phyloP scores from a whole-genome alignment of 371 early-diverging fungal species.

The Mortierella sp. region DNA sequence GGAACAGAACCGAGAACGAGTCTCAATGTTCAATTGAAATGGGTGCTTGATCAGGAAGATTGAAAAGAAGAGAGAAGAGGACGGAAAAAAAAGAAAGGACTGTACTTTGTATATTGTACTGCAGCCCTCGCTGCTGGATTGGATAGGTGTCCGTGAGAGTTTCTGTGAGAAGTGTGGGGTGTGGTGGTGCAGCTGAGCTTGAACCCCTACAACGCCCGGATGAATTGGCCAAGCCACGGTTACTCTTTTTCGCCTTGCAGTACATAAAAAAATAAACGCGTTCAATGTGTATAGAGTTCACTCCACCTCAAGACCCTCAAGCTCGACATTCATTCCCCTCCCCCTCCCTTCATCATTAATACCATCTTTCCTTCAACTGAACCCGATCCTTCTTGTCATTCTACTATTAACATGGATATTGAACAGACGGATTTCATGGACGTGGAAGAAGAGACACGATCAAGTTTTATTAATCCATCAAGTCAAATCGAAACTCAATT shows the following conservation, averaged over 20 bases:
- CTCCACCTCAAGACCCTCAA: too few relatives aligned
- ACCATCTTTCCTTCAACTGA: too few relatives aligned
- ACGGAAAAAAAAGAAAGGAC: neutral
- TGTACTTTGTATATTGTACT: neutral
- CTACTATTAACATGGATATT: neutral
- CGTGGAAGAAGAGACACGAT: neutral
- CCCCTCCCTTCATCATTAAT: too few relatives aligned
- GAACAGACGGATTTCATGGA: constrained; percentile 1
- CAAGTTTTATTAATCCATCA: constrained; percentile 23
- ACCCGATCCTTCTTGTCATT: too few relatives aligned
- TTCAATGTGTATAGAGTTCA: too few relatives aligned
- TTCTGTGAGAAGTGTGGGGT: too few relatives aligned
- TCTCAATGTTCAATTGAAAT: neutral
- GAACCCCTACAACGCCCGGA: neutral
- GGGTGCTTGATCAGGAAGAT: neutral
- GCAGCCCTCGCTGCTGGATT: too few relatives aligned
- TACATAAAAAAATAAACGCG: too few relatives aligned
- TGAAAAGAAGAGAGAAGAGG: constrained; percentile 1
- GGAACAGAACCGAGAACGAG: neutral
- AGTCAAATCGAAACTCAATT: constrained; percentile 35
- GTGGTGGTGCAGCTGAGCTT: neutral
- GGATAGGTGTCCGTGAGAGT: too few relatives aligned
- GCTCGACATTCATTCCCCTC: too few relatives aligned
- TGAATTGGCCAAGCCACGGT: too few relatives aligned
- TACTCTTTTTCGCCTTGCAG: too few relatives aligned